These are phyloP conservation scores for Pythium insidiosum DNA, from an alignment of 352 stramenopile genomes.

Conservation along the genomic window DNA sequence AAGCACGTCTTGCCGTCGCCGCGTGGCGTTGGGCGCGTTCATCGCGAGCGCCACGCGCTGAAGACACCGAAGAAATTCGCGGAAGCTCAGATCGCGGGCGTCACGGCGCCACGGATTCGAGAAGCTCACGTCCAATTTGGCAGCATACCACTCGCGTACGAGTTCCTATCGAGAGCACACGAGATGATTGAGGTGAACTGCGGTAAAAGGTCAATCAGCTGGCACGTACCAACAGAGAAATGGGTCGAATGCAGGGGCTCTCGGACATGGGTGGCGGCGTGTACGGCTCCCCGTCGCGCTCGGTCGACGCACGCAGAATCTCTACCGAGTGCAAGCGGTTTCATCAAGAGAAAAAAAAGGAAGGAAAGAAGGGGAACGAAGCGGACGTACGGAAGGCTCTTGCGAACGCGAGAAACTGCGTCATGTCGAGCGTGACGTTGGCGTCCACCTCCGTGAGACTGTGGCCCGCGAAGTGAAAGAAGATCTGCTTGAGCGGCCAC, in stretches of 20 bases:
- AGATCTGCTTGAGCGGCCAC: conserved; percentile 72
- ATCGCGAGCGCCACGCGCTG: conserved; percentile 65
- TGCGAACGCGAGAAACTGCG: conserved; percentile 58
- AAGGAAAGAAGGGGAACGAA: background rate
- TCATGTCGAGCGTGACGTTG: conserved; percentile 44
- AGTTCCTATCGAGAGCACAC: conserved; percentile 24
- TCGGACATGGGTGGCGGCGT: conserved; percentile 17
- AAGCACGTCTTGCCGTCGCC: background rate
- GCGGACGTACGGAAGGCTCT: conserved; percentile 51
- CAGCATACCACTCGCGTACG: conserved; percentile 59
- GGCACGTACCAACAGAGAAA: conserved; percentile 33
- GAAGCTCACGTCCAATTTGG: conserved; percentile 70
- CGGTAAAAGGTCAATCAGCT: too few species aligned
- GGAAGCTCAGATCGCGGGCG: conserved; percentile 49
- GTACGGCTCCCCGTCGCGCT: conserved; percentile 50
- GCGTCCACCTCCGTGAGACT: conserved; percentile 50
- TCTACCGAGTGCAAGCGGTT: conserved; percentile 13
- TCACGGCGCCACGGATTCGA: conserved; percentile 37
- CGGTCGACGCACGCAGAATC: conserved; percentile 32
- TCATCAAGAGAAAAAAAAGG: background rate
- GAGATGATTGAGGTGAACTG: too few species aligned
- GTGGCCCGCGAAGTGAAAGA: conserved; percentile 62
- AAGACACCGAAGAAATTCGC: conserved; percentile 63
- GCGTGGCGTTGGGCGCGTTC: conserved; percentile 21
- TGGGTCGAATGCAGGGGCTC: conserved; percentile 30